Percentiles rank a stretch among this genome's conserved stretches.
Conservation (phyloP, 768 basidiomycete species). For the Psilocybe azurescens region DNA sequence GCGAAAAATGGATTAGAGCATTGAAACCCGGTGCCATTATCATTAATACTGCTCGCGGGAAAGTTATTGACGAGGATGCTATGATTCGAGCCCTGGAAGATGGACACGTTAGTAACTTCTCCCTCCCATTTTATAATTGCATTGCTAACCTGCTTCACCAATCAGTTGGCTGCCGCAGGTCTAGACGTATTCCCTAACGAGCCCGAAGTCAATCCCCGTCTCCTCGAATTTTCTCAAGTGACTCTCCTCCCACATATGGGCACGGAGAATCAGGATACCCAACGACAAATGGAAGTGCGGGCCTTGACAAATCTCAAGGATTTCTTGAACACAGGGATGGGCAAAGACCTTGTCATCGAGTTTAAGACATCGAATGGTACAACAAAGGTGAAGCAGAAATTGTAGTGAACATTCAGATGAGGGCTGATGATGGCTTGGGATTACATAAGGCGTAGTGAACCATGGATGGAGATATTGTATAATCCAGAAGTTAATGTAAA, state of each 20-base stretch:
- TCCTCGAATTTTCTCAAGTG: conserved; percentile 83
- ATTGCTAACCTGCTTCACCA: conserved; percentile 1
- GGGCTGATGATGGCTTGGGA: conserved; percentile 10
- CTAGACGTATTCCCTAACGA: conserved; percentile 90
- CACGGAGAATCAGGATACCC: conserved; percentile 82
- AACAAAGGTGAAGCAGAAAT: conserved; percentile 34
- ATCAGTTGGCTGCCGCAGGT: conserved; percentile 77
- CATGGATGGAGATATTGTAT: too few relatives aligned
- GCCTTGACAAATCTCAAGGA: conserved; percentile 80
- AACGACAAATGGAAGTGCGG: conserved; percentile 84
- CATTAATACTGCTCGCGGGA: conserved; percentile 91
- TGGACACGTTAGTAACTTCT: conserved; percentile 70
- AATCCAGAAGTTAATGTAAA: too few relatives aligned
- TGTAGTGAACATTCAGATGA: conserved; percentile 20
- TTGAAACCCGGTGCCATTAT: conserved; percentile 82
- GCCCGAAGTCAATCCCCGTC: conserved; percentile 76
- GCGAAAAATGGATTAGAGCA: conserved; percentile 74
- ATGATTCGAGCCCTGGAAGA: conserved; percentile 85
- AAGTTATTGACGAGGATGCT: conserved; percentile 87
- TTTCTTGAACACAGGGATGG: conserved; percentile 66
- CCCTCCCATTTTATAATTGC: background rate
- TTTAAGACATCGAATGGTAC: conserved; percentile 25
- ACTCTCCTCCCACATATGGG: conserved; percentile 93
- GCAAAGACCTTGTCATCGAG: conserved; percentile 74
- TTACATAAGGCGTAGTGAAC: conserved; percentile 12